These are phyloP conservation scores for Ceratocystis ficicola DNA, from an alignment of 2,329 filamentous ascomycete genomes.

Conservation along the genomic window DNA sequence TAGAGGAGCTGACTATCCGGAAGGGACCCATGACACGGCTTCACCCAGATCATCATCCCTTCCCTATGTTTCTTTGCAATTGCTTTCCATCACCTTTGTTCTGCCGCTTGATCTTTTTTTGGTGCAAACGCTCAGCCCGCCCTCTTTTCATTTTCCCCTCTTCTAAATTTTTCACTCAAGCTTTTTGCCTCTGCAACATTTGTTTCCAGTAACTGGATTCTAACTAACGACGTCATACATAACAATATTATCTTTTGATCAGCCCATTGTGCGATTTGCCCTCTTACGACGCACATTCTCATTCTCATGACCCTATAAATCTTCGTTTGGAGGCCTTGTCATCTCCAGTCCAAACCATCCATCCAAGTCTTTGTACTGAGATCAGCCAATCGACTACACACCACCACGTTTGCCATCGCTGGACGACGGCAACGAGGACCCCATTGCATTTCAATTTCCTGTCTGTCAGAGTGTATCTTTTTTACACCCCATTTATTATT, in stretches of 20 bases:
- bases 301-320: slow-evolving; percentile 4
- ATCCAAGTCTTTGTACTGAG: not conserved
- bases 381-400: not conserved
- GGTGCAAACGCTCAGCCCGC: not conserved
- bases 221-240: not conserved
- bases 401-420: not conserved
- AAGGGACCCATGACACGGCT: not conserved
- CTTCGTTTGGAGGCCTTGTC: not conserved
- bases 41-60: not conserved
- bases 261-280: not conserved
- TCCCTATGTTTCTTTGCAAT: not conserved
- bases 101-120: not conserved
- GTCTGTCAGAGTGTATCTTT: too few relatives aligned
- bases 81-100: not conserved
- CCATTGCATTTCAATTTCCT: too few relatives aligned
- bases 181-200: not conserved
- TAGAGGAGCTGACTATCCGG: not conserved
- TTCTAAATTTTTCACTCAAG: not conserved
- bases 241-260: slow-evolving; percentile 1
- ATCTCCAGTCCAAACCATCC: not conserved
- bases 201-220: not conserved
- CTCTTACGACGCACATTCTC: slow-evolving; percentile 1
- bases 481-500: too few relatives aligned
- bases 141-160: not conserved
- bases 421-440: not conserved